phyloP scores from a whole-genome alignment of 768 basidiomycete species.

The Royoungia palumana region DNA sequence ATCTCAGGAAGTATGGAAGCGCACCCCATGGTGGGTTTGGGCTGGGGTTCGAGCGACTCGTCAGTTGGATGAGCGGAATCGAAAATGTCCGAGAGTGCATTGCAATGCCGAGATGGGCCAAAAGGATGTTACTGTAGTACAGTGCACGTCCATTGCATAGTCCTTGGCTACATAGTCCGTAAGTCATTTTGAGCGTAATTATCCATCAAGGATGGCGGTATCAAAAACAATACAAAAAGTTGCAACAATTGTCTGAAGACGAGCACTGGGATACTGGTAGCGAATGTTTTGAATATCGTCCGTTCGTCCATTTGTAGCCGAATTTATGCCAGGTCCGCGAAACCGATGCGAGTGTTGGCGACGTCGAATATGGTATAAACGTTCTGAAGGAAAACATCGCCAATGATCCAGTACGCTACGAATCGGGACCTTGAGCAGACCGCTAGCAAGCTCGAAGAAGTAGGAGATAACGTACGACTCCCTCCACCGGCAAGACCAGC shows the following conservation, averaged over 20 bases:
- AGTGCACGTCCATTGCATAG: not conserved
- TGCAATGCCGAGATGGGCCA: slow-evolving; percentile 87
- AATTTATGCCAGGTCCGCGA: slow-evolving; percentile 33
- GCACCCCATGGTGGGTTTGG: slow-evolving; percentile 96
- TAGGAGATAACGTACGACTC: slow-evolving; percentile 8
- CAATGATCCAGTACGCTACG: slow-evolving; percentile 32
- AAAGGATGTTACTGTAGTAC: slow-evolving; percentile 61
- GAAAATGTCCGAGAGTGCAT: slow-evolving; percentile 93
- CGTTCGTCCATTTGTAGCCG: not conserved
- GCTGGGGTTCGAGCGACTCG: slow-evolving; percentile 88
- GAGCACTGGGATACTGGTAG: not conserved
- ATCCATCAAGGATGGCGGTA: not conserved
- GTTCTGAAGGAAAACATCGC: slow-evolving; percentile 34
- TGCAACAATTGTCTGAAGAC: slow-evolving; percentile 1
- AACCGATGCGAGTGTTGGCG: slow-evolving; percentile 36
- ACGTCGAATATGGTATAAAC: slow-evolving; percentile 33
- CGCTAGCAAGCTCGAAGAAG: not conserved
- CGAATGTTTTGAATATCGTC: not conserved
- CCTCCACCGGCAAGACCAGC: slow-evolving; percentile 36
- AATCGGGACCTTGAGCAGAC: not conserved
- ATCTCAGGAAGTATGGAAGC: slow-evolving; percentile 79
- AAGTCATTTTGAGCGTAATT: not conserved
- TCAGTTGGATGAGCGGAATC: slow-evolving; percentile 83
- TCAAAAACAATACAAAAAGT: not conserved
- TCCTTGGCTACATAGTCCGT: not conserved